Base-by-base conservation (phyloP, 1,284 basidiomycete genomes). In the Cutaneotrichosporon curvatum region DNA sequence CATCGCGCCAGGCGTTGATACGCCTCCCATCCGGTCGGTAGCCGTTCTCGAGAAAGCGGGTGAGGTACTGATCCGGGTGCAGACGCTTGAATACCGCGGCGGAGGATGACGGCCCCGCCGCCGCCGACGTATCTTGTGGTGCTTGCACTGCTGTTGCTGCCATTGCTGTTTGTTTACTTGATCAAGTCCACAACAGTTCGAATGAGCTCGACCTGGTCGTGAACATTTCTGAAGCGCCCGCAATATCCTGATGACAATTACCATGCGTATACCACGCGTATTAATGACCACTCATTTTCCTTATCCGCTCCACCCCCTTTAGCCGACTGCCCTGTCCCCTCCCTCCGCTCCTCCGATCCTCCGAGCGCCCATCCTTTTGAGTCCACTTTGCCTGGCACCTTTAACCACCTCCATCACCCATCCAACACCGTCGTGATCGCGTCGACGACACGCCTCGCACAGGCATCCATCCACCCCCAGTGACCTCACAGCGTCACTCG, bases 41-140 rank as follows among this genome's bases (percentile, higher is more conserved):
- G 2, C 79, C 75, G 60, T 87, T 81, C 7, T 77, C 73, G 18
- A 90, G 68, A 66, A 88, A 91, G 21, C 84, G 77, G 60, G 86
- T 81, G 38, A 90, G 78, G 66, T 90, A 91, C 19, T 81, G 77
- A 36, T 78, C 78, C 0, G 88, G 87, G 61, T 90, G 86, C 1
- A 92, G 76, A 4, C 86, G 80, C 63, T 87, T 83, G 71, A 87
- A 91, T 10, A 83, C 81, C 2, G 80, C 76, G 0, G 83, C 82
- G 61, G 55, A 50, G 15, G 54, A 46, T 4, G 83, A 81, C 62
- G 57, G 45, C 0, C 48, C 48, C 4, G 54, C 46, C 6, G 53
- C 34, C 20, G 59, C n/a, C 14, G 44, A 45, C 2, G 52, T 32
- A n/a, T 19, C 14, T 10, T 34, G 33, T 22, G 23, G 42, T 2